Base-by-base conservation (phyloP, 2,329 filamentous ascomycete genomes). In the Fusarium acutatum region DNA sequence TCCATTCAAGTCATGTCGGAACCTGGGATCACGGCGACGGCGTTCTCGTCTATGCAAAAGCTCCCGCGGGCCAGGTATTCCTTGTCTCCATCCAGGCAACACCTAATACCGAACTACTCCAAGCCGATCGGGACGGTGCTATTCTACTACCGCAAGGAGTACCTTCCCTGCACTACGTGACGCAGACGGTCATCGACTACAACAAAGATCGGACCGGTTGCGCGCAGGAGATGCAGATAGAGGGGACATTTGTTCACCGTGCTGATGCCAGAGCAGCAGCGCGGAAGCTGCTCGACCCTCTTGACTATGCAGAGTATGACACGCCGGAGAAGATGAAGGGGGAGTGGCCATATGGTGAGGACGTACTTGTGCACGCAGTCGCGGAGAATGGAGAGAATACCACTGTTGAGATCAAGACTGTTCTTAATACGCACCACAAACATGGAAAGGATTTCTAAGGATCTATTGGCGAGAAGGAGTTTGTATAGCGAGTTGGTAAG, bases 311-410 rank as follows among this genome's bases (percentile, higher is more conserved):
- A 0, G 77, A 84, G 74, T 83, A 82, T 53, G 81, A 83, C 44
- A 78, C 79, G 60, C 77, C 78, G 26, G 78, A 79, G 17, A 77
- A 75, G 28, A 64, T 78, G 34, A 58, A 56, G 4, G 76, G 69
- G 7, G 67, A 83, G 62, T 86, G 84, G 83, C 83, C 84, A 5
- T 87, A 82, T 80, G 84, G 84, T 10, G 83, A 85, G 22, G 83
- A 86, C 30, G 81, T 83, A 6, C 64, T 84, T 4, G 81, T 84
- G 20, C 84, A 85, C 66, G 85, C 84, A 11, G 83, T 87, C 4
- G 79, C 80, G 0, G 76, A 81, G 47, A 83, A 77, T 13, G 85
- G 85, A 2, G 81, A 84, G 77, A 85, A 85, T 17, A 52, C 30
- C 7, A 52, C 30, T 14, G 15, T 35, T 34, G 47, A 34, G 32